phyloP scores from a whole-genome alignment of 306 rosid genomes.

The Vigna reflexopilosa region DNA sequence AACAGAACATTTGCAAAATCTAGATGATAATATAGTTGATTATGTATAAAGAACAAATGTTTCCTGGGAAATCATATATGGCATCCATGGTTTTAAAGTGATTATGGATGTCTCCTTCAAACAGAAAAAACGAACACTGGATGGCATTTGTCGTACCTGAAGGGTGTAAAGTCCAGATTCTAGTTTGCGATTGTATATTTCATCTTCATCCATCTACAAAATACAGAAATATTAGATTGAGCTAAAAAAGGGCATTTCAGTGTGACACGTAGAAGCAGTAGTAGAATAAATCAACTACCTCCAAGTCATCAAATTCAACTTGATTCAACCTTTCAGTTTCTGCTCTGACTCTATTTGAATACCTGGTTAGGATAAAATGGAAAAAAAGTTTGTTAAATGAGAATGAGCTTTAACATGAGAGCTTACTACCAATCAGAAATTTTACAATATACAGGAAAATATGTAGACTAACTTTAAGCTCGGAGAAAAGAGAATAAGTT shows the following conservation, averaged over 20 bases:
- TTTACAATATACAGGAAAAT: constrained; percentile 2
- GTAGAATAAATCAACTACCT: constrained; percentile 58
- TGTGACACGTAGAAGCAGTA: constrained; percentile 24
- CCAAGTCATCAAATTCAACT: constrained; percentile 83
- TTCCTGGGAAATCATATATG: constrained; percentile 21
- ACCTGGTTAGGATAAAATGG: constrained; percentile 55
- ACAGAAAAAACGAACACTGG: constrained; percentile 2
- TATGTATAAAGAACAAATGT: constrained; percentile 30
- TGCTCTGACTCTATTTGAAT: constrained; percentile 82
- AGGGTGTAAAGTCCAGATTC: constrained; percentile 98
- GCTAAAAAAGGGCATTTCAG: constrained; percentile 5
- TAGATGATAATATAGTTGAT: constrained; percentile 9
- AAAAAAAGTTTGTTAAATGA: constrained; percentile 21
- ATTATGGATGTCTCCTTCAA: constrained; percentile 4
- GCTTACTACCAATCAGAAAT: neutral
- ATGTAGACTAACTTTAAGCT: constrained; percentile 14
- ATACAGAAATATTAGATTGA: constrained; percentile 29
- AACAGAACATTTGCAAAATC: constrained; percentile 2
- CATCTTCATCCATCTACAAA: constrained; percentile 90
- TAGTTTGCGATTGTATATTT: constrained; percentile 87
- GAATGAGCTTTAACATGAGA: constrained; percentile 30
- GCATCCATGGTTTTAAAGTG: neutral
- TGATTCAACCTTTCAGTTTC: constrained; percentile 75
- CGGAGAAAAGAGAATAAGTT: constrained; percentile 21
- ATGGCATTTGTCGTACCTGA: constrained; percentile 65